Base-by-base conservation (phyloP, 2,329 filamentous ascomycete species). In the Ophiosphaerella narmari region DNA sequence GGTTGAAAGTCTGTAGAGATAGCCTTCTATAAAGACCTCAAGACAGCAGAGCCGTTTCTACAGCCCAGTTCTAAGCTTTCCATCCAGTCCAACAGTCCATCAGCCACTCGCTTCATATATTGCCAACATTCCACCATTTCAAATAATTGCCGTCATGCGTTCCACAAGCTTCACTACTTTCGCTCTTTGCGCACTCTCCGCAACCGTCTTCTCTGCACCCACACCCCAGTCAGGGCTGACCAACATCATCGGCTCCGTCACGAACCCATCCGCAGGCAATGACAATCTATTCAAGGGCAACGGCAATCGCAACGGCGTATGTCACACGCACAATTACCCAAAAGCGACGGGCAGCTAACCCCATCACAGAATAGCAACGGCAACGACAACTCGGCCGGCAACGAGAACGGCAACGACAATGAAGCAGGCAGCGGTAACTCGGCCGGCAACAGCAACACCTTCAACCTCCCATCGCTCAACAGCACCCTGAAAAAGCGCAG, bases 171-270 rank as follows among this genome's bases (percentile, higher is more conserved):
- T 54, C 46, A 8, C 58, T 31, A 38, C 56, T 6, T 26, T 58
- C 21, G 48, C 56, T 16, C 34, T 63, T 39, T 49, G 57, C 37
- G 52, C 54, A 24, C 46, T 63, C 40, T 50, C 54, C 18, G 50
- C 57, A 24, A 52, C 58, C 21, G 56, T 60, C 14, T 34, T 57
- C n/a, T 42, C 56, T 12, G 60, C 60, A 3, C 60, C 60, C 23
- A 52, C 48, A 21, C 56, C 56, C 8, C 50, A 58, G 34, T 21
- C 26, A 8, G 6, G 11, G 11, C 26, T 55, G 18, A 43, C 29
- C 21, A 55, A 43, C 42, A 43, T 55, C 37, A 18, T 56, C 12
- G 52, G 50, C 14, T 55, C 50, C 4, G 47, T 54, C 21, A 54
- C 45, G 12, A 48, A 43, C 18, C 49, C 53, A 5, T 38, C 29